A percentile compares a stretch with the other conserved stretches of the same genome.
Evolutionary conservation across 768 basidiomycete species (phyloP).

Genomic region (Coprinellus micaceus): DNA sequence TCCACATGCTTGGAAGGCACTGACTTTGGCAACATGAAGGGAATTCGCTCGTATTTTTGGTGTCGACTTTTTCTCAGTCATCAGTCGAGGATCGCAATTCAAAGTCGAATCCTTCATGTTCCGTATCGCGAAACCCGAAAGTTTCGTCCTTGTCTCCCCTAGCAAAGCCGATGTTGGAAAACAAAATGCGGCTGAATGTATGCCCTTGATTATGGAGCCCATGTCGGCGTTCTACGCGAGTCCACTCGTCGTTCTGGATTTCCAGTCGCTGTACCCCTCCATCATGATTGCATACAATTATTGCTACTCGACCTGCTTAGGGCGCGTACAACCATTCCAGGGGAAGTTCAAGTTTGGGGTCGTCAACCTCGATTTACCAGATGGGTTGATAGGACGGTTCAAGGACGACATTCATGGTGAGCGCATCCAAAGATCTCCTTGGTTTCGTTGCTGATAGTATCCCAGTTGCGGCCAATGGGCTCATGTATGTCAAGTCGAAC

Average conservation of each 20-base stretch:
- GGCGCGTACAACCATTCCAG: slow-evolving; percentile 82
- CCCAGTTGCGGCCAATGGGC: slow-evolving; percentile 90
- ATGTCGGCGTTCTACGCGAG: slow-evolving; percentile 88
- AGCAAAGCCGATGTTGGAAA: slow-evolving; percentile 85
- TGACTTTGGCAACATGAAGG: slow-evolving; percentile 36
- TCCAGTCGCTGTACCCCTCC: slow-evolving; percentile 94
- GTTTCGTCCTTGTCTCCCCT: slow-evolving; percentile 86
- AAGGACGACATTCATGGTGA: slow-evolving; percentile 75
- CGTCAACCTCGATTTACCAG: slow-evolving; percentile 61
- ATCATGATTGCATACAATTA: slow-evolving; percentile 99
- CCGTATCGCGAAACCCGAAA: slow-evolving; percentile 94
- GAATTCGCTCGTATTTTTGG: slow-evolving; percentile 98
- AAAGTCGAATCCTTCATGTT: slow-evolving; percentile 99
- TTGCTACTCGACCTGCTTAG: slow-evolving; percentile 94
- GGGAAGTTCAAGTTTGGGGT: slow-evolving; percentile 88
- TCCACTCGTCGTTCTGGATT: slow-evolving; percentile 91
- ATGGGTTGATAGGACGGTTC: slow-evolving; percentile 65
- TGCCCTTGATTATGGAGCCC: slow-evolving; percentile 95
- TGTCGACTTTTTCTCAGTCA: slow-evolving; percentile 93
- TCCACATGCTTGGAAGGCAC: not conserved
- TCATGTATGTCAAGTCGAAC: slow-evolving; percentile 84
- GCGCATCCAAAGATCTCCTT: slow-evolving; percentile 14
- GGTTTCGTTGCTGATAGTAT: not conserved
- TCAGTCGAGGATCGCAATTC: slow-evolving; percentile 94
- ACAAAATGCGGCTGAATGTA: slow-evolving; percentile 95